phyloP scores from a whole-genome alignment of 2,329 filamentous ascomycete genomes.

The Alternaria viburni region DNA sequence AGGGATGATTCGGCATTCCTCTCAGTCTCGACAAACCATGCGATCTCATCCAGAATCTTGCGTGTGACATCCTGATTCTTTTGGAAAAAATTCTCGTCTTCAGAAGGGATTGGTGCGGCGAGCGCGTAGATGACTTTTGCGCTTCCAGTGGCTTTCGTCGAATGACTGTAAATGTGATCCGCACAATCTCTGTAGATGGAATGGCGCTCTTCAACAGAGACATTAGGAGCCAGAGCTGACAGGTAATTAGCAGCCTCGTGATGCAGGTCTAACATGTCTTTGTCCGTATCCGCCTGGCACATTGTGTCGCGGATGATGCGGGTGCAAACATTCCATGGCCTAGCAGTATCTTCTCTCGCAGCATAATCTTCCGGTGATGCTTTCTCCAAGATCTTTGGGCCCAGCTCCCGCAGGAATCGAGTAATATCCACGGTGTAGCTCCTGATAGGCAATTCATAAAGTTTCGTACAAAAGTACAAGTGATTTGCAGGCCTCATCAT shows the following conservation, averaged over 20 bases:
- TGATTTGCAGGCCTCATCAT: constrained; percentile 56
- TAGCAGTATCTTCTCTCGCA: constrained; percentile 34
- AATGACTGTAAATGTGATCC: constrained; percentile 68
- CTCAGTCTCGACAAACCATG: constrained; percentile 39
- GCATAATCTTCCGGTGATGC: constrained; percentile 14
- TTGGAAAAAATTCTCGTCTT: constrained; percentile 33
- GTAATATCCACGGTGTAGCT: constrained; percentile 40
- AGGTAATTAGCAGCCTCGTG: constrained; percentile 68
- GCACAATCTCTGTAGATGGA: constrained; percentile 72
- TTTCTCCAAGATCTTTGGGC: constrained; percentile 23
- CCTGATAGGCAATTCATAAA: constrained; percentile 55
- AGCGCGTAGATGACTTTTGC: constrained; percentile 64
- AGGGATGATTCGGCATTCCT: constrained; percentile 13
- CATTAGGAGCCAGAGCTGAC: constrained; percentile 63
- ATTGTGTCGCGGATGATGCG: constrained; percentile 76
- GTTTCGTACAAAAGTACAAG: constrained; percentile 70
- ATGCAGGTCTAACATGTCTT: constrained; percentile 68
- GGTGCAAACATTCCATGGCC: constrained; percentile 64
- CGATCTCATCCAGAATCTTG: constrained; percentile 49
- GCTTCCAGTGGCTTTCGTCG: constrained; percentile 72
- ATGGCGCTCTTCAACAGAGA: constrained; percentile 64
- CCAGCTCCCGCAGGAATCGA: constrained; percentile 39
- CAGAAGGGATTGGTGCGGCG: constrained; percentile 6
- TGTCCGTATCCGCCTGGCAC: constrained; percentile 59
- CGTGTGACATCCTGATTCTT: constrained; percentile 33